These are phyloP conservation scores for Syzygium oleosum DNA, from an alignment of 345 rosid species.

Conservation along the genomic window DNA sequence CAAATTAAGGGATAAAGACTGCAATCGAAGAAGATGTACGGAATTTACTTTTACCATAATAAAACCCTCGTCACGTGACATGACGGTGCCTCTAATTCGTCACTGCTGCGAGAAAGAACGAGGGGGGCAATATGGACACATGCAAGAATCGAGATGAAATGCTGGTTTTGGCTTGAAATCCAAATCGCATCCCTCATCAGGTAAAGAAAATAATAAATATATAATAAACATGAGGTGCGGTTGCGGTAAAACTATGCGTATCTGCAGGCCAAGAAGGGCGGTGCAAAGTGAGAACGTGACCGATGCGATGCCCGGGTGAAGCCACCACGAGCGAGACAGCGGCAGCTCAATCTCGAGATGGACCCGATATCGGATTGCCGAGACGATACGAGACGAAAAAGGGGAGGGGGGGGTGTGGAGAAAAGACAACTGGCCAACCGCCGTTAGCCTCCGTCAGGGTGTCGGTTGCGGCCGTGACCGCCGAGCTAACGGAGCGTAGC, in stretches of 20 bases:
- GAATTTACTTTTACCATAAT: neutral
- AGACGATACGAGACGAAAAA: neutral
- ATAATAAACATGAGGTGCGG: neutral
- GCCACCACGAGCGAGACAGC: neutral
- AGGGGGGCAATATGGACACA: neutral
- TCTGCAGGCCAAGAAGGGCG: neutral
- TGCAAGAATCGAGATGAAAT: neutral
- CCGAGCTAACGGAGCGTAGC: neutral
- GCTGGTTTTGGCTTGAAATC: neutral
- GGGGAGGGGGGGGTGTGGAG: neutral
- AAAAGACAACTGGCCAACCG: neutral
- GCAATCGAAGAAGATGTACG: neutral
- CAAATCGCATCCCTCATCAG: neutral
- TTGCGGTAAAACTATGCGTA: neutral
- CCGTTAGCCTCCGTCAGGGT: slow-evolving; percentile 7
- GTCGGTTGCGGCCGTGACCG: slow-evolving; percentile 29
- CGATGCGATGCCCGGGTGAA: neutral
- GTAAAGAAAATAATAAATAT: neutral
- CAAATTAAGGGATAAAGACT: neutral
- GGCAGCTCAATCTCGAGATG: neutral
- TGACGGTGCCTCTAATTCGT: neutral
- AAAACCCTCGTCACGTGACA: neutral
- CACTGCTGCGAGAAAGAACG: neutral
- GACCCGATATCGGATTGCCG: neutral
- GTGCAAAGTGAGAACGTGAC: neutral